Percentiles rank a stretch among this genome's conserved stretches.
phyloP scores from a whole-genome alignment of 805 yeast genomes.

The Yarrowia sp. region DNA sequence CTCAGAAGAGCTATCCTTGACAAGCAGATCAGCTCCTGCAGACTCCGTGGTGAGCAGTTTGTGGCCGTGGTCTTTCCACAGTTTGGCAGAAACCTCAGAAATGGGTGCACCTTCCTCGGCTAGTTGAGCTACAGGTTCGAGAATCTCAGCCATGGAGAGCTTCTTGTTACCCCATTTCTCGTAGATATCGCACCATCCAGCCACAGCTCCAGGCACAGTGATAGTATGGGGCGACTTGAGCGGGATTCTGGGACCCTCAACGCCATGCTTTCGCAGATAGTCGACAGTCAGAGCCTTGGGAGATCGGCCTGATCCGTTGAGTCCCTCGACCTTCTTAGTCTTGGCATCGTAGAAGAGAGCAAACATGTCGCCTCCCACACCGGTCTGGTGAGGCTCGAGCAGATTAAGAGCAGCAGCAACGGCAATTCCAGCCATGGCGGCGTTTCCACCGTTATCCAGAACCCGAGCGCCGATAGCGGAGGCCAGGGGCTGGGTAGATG shows the following conservation, averaged over 20 bases:
- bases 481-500: constrained; percentile 80
- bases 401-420: constrained; percentile 53
- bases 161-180: constrained; percentile 77
- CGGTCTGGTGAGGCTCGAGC: constrained; percentile 53
- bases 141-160: constrained; percentile 62
- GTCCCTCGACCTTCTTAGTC: constrained; percentile 62
- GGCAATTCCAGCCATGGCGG: constrained; percentile 55
- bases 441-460: constrained; percentile 73
- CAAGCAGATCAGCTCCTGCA: constrained; percentile 50
- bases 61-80: constrained; percentile 57
- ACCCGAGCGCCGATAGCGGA: constrained; percentile 74
- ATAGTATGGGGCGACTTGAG: constrained; percentile 62
- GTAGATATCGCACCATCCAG: constrained; percentile 77
- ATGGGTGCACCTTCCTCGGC: constrained; percentile 75
- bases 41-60: constrained; percentile 52
- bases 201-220: constrained; percentile 80
- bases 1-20: constrained; percentile 44
- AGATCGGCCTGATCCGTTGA: constrained; percentile 80
- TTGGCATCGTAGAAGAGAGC: constrained; percentile 62
- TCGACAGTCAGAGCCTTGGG: constrained; percentile 61
- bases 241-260: constrained; percentile 59
- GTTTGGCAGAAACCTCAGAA: constrained; percentile 60
- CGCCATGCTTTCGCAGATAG: constrained; percentile 55
- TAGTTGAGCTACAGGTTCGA: constrained; percentile 58
- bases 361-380: constrained; percentile 58